Evolutionary conservation across 306 rosid genomes (phyloP).

Genomic region (Spatholobus suberectus): DNA sequence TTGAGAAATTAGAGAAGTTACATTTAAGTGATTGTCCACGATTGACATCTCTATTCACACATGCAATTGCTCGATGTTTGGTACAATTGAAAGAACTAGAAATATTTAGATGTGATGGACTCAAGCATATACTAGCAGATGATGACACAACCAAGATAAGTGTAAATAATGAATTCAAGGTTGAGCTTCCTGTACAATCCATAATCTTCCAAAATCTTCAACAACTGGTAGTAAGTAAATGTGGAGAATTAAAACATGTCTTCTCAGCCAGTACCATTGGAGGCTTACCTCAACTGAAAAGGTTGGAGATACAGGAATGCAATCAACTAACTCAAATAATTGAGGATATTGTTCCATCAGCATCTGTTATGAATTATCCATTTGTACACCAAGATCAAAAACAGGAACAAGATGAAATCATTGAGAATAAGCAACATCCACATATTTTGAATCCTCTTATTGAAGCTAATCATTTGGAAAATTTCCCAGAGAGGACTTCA

Average conservation of each 20-base stretch:
- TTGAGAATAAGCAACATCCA: not conserved
- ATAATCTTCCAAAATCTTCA: constrained; percentile 31
- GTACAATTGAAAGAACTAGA: not conserved
- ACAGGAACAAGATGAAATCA: not conserved
- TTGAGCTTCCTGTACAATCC: not conserved
- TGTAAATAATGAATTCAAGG: not conserved
- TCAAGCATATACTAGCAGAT: constrained; percentile 12
- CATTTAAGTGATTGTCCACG: not conserved
- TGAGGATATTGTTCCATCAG: not conserved
- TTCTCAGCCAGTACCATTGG: not conserved
- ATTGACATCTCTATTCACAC: constrained; percentile 23
- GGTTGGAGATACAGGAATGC: not conserved
- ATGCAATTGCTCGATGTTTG: not conserved
- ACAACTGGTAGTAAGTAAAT: not conserved
- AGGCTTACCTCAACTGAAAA: not conserved
- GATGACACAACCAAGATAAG: not conserved
- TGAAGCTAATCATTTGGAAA: not conserved
- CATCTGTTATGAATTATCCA: too few species aligned
- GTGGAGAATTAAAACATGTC: not conserved
- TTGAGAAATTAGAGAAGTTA: constrained; percentile 14
- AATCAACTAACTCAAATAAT: not conserved
- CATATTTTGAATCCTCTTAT: too few species aligned
- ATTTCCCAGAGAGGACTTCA: not conserved
- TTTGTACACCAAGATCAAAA: not conserved
- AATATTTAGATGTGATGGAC: not conserved